These are phyloP conservation scores for Phoenix roebelenii DNA, from an alignment of 176 grass and related monocot genomes.

Conservation along the genomic window DNA sequence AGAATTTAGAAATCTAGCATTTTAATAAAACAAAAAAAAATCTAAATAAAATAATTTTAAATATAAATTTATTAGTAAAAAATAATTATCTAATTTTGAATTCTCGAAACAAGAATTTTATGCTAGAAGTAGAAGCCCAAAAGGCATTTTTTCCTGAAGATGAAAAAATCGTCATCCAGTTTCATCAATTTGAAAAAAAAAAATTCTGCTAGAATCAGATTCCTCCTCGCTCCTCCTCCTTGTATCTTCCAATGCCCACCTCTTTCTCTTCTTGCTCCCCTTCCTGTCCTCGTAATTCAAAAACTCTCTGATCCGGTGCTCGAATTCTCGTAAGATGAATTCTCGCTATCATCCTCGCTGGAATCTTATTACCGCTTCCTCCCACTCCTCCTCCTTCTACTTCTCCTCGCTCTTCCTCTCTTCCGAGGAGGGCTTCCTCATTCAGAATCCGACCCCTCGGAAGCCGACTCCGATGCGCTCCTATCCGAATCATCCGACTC, in stretches of 20 bases:
- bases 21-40: too few relatives aligned
- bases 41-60: too few relatives aligned
- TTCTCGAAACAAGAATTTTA: too few relatives aligned
- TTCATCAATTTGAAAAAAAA: too few relatives aligned
- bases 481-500: background rate
- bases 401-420: constrained; percentile 31
- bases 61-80: too few relatives aligned
- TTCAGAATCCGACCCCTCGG: constrained; percentile 1
- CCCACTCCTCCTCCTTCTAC: constrained; percentile 35
- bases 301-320: constrained; percentile 26
- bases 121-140: too few relatives aligned
- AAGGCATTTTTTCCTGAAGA: too few relatives aligned
- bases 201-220: constrained; percentile 10
- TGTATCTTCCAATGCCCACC: constrained; percentile 31
- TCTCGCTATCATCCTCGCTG: constrained; percentile 24
- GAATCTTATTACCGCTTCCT: constrained; percentile 28
- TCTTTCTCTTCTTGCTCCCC: constrained; percentile 32
- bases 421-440: constrained; percentile 5
- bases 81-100: too few relatives aligned
- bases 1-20: too few relatives aligned
- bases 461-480: constrained; percentile 3
- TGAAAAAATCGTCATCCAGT: too few relatives aligned
- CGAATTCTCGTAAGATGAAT: constrained; percentile 19
- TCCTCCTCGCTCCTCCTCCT: constrained; percentile 19
- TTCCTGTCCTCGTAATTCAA: constrained; percentile 44